Evolutionary conservation across 805 yeast species (phyloP).

Genomic region (Ogataea siamensis): DNA sequence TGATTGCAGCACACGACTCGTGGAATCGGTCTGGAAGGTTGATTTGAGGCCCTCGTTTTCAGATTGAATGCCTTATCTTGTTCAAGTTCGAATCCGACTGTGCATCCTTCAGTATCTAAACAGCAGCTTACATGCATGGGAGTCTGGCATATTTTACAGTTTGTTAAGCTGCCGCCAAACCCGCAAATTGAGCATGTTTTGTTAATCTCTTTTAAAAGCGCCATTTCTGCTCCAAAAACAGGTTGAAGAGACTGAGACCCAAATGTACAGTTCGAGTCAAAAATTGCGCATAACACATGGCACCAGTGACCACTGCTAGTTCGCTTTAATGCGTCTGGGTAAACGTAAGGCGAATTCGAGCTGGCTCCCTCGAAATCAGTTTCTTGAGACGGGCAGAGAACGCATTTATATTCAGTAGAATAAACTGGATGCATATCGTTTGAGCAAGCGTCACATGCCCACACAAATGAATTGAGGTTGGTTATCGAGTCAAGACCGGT

Average conservation of each 20-base stretch:
- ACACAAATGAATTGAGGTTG: slow-evolving; percentile 37
- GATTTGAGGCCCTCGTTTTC: slow-evolving; percentile 23
- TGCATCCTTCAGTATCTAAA: slow-evolving; percentile 42
- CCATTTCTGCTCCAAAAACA: slow-evolving; percentile 37
- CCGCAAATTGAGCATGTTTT: slow-evolving; percentile 46
- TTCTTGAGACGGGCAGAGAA: slow-evolving; percentile 60
- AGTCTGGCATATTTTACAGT: slow-evolving; percentile 46
- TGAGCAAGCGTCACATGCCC: slow-evolving; percentile 82
- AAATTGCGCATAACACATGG: slow-evolving; percentile 70
- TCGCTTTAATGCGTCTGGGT: slow-evolving; percentile 69
- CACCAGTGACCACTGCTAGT: slow-evolving; percentile 71
- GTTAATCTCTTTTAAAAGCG: slow-evolving; percentile 33
- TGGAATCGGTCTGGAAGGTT: slow-evolving; percentile 44
- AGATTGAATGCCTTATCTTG: slow-evolving; percentile 20
- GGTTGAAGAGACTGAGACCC: slow-evolving; percentile 47
- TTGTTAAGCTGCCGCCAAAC: slow-evolving; percentile 48
- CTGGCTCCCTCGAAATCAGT: slow-evolving; percentile 45
- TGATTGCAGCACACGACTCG: slow-evolving; percentile 44
- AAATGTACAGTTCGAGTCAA: slow-evolving; percentile 44
- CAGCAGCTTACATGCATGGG: slow-evolving; percentile 59
- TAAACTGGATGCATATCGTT: slow-evolving; percentile 63
- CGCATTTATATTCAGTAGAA: slow-evolving; percentile 59
- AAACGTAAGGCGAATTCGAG: slow-evolving; percentile 38
- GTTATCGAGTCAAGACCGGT: slow-evolving; percentile 11
- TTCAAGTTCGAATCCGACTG: slow-evolving; percentile 52